Percentiles rank a stretch among this genome's conserved stretches.
phyloP scores from a whole-genome alignment of 2,329 filamentous ascomycete genomes.

The Salinomyces thailandicus region DNA sequence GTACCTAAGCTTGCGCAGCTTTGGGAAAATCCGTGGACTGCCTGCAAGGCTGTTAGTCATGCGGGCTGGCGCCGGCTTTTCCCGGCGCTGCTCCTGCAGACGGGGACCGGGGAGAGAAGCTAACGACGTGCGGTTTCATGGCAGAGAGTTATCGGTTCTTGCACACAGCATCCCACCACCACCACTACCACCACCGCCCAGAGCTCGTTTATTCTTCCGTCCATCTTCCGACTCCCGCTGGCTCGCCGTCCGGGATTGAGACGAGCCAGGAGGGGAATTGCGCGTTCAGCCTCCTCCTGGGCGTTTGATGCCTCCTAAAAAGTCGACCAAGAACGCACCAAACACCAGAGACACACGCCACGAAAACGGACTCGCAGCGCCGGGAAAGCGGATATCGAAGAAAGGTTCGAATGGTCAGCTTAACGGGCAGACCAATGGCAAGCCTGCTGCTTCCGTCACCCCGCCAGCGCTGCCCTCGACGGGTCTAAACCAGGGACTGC shows the following conservation, averaged over 20 bases:
- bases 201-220: background rate
- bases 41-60: too few species aligned
- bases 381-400: constrained; percentile 55
- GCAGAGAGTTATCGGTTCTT: too few species aligned
- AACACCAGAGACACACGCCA: constrained; percentile 51
- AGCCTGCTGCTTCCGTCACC: constrained; percentile 20
- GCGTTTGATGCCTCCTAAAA: constrained; percentile 39
- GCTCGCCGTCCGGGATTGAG: constrained; percentile 1
- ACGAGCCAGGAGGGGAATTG: constrained; percentile 16
- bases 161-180: background rate
- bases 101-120: too few species aligned
- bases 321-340: constrained; percentile 33
- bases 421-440: constrained; percentile 32
- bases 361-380: constrained; percentile 77
- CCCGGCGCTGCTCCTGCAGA: too few species aligned
- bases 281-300: constrained; percentile 1
- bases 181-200: background rate
- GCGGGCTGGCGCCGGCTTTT: too few species aligned
- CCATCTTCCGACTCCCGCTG: background rate
- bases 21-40: too few species aligned
- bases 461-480: constrained; percentile 31
- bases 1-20: too few species aligned
- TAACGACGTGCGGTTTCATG: too few species aligned
- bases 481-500: constrained; percentile 29
- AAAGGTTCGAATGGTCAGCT: constrained; percentile 38